These are phyloP conservation scores for Stipa capillata DNA, from an alignment of 176 grass and related monocot genomes.

Conservation along the genomic window DNA sequence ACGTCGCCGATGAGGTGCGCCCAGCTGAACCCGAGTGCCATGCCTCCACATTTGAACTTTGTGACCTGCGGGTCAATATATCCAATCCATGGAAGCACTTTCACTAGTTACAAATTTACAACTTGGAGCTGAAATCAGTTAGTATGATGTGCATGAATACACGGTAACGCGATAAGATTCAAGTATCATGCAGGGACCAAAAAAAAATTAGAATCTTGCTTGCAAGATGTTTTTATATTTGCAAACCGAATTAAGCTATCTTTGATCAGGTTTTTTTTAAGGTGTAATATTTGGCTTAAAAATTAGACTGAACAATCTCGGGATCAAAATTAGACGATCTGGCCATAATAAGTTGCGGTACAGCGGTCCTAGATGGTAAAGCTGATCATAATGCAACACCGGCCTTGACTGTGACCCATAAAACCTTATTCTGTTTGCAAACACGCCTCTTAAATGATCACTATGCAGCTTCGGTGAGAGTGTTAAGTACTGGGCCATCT, in stretches of 20 bases:
- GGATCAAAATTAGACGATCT: background rate
- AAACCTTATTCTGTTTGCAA: background rate
- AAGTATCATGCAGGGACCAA: background rate
- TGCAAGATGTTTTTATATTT: background rate
- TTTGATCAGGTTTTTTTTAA: background rate
- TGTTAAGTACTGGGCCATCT: background rate
- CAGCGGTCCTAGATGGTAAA: background rate
- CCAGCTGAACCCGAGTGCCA: slow-evolving; percentile 93
- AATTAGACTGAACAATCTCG: background rate
- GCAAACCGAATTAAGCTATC: background rate
- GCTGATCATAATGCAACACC: slow-evolving; percentile 2
- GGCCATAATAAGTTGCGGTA: background rate
- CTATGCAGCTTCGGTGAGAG: background rate
- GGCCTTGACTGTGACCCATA: background rate
- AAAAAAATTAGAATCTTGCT: background rate
- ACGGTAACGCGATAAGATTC: background rate
- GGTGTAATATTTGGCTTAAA: background rate
- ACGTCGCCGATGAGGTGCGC: slow-evolving; percentile 87
- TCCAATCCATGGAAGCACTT: background rate
- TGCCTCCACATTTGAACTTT: slow-evolving; percentile 69
- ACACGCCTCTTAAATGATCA: background rate
- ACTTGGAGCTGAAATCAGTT: background rate
- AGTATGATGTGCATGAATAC: background rate
- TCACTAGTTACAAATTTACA: background rate
- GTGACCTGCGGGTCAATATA: slow-evolving; percentile 43